phyloP scores from a whole-genome alignment of 345 rosid genomes.

The Capsella bursapastoris region DNA sequence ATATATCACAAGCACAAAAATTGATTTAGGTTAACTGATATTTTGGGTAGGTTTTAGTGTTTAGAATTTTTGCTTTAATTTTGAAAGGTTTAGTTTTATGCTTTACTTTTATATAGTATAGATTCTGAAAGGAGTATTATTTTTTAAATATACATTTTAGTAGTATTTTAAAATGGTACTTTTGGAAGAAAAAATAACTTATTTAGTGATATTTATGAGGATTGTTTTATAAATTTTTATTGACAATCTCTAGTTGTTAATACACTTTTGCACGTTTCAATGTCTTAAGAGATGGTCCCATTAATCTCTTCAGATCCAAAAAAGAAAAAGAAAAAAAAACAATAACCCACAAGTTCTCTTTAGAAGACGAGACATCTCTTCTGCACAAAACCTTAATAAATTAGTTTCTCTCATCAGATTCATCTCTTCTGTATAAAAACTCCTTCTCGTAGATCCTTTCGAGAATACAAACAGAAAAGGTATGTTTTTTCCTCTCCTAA shows the following conservation, averaged over 20 bases:
- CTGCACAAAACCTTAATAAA: slow-evolving; percentile 15
- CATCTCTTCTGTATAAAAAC: neutral
- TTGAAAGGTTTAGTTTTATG: no score
- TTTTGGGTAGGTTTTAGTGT: no score
- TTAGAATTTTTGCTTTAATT: no score
- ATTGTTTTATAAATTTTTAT: neutral
- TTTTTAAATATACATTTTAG: no score
- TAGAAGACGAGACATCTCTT: slow-evolving; percentile 15
- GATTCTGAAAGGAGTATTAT: no score
- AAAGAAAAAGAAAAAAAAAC: neutral
- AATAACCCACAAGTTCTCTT: neutral
- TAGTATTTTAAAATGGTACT: no score
- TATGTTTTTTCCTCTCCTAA: neutral
- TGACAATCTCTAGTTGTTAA: slow-evolving; percentile 33
- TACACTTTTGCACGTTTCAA: slow-evolving; percentile 39
- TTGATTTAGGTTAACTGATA: no score
- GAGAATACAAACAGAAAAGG: neutral
- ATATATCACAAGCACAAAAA: no score
- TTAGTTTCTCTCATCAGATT: slow-evolving; percentile 3
- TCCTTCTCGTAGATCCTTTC: neutral
- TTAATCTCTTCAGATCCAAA: slow-evolving; percentile 17
- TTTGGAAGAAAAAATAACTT: no score
- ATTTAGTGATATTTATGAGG: no score
- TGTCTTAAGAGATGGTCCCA: slow-evolving; percentile 24
- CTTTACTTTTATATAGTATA: no score